phyloP scores from a whole-genome alignment of 495 filamentous ascomycete genomes.

The Penicillium nucicola region DNA sequence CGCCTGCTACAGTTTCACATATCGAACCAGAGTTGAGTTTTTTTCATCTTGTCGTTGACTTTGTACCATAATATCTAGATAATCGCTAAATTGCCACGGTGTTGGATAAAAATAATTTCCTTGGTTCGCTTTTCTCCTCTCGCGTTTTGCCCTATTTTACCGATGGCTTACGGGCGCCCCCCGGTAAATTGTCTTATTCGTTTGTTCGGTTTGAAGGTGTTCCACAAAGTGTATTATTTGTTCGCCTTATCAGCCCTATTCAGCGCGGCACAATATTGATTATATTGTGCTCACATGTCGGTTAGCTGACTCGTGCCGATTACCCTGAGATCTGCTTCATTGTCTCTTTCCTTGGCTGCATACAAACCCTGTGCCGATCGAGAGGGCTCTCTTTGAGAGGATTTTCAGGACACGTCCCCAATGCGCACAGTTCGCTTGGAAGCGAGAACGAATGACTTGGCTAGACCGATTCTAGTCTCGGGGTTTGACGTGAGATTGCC shows the following conservation, averaged over 20 bases:
- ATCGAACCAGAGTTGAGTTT: background rate
- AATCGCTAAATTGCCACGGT: too few relatives aligned
- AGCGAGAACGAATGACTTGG: background rate
- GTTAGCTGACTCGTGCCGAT: background rate
- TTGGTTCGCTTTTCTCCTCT: background rate
- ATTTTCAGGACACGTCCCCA: background rate
- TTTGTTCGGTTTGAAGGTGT: background rate
- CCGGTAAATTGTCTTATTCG: slow-evolving; percentile 2
- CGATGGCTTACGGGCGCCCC: background rate
- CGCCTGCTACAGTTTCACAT: background rate
- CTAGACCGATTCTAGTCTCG: background rate
- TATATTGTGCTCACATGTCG: background rate
- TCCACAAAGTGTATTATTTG: background rate
- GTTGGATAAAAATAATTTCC: background rate
- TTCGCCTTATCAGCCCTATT: slow-evolving; percentile 1
- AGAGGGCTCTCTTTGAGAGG: too few relatives aligned
- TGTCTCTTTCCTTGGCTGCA: slow-evolving; percentile 13
- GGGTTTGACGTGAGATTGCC: background rate
- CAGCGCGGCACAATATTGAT: too few relatives aligned
- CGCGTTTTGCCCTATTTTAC: background rate
- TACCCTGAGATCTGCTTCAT: background rate
- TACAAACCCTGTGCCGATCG: slow-evolving; percentile 22
- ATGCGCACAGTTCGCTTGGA: background rate
- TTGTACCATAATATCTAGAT: too few relatives aligned
- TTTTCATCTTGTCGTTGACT: too few relatives aligned